Evolutionary conservation across 148 eudicot species (phyloP).

Genomic region (Polygonum maritimum): DNA sequence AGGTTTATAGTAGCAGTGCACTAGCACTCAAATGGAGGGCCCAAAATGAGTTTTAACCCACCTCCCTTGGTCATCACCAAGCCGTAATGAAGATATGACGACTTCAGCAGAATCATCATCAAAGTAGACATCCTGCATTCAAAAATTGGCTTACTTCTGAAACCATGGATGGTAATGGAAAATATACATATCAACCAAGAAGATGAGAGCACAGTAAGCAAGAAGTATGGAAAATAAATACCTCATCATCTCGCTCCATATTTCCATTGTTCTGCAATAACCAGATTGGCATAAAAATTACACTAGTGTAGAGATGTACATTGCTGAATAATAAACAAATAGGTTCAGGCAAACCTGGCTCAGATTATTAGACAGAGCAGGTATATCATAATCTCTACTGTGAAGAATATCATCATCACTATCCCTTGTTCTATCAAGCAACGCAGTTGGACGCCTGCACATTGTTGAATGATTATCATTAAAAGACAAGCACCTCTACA

Average conservation of each 20-base stretch:
- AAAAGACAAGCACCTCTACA: not conserved
- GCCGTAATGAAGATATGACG: conserved; percentile 84
- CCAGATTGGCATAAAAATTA: conserved; percentile 12
- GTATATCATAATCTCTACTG: conserved; percentile 90
- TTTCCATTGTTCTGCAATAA: conserved; percentile 49
- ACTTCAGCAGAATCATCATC: conserved; percentile 98
- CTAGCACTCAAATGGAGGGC: not conserved
- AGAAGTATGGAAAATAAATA: conserved; percentile 19
- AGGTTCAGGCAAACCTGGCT: conserved; percentile 49
- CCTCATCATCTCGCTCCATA: conserved; percentile 85
- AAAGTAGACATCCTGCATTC: conserved; percentile 77
- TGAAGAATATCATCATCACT: conserved; percentile 91
- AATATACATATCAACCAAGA: not conserved
- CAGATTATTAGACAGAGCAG: conserved; percentile 72
- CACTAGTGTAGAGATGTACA: not conserved
- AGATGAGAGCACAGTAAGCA: not conserved
- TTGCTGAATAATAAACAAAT: not conserved
- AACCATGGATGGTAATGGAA: not conserved
- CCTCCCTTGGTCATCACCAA: conserved; percentile 98
- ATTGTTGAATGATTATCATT: not conserved
- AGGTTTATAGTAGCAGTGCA: not conserved
- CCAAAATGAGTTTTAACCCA: conserved; percentile 19
- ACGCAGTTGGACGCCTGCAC: conserved; percentile 84
- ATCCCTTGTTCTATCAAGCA: conserved; percentile 87
- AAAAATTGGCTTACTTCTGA: not conserved